A percentile compares a stretch with the other conserved stretches of the same genome.
These are phyloP conservation scores for Durusdinium trenchii DNA, from an alignment of 73 alveolate genomes.

Conservation along the genomic window DNA sequence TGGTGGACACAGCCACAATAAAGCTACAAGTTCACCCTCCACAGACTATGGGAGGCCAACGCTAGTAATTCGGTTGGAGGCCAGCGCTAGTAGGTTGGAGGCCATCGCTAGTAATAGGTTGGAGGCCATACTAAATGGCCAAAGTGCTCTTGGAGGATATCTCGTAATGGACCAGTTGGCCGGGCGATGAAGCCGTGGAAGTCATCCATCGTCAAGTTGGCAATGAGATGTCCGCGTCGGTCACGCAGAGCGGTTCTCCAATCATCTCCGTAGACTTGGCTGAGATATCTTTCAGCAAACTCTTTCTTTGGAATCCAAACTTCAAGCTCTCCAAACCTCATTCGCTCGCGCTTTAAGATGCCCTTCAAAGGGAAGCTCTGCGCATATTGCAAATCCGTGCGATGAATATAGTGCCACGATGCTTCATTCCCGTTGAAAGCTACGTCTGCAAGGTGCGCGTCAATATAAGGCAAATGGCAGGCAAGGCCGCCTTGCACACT, in stretches of 20 bases:
- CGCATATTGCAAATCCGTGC: constrained; percentile 73
- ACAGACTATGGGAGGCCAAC: neutral
- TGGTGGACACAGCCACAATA: too few relatives aligned
- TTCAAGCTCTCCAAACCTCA: neutral
- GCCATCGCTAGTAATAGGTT: neutral
- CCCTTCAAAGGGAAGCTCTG: constrained; percentile 56
- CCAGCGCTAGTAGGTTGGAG: neutral
- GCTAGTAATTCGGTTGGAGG: neutral
- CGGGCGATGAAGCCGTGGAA: constrained; percentile 30
- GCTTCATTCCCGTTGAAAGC: neutral
- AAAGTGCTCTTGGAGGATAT: constrained; percentile 25
- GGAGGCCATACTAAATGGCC: neutral
- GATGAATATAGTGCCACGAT: constrained; percentile 73
- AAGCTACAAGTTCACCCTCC: too few relatives aligned
- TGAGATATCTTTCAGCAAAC: constrained; percentile 8
- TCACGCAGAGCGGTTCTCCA: constrained; percentile 49
- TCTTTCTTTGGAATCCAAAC: constrained; percentile 15
- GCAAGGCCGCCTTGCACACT: constrained; percentile 72
- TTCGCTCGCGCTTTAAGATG: constrained; percentile 22
- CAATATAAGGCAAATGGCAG: constrained; percentile 54
- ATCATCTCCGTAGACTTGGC: constrained; percentile 32
- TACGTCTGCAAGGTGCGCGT: constrained; percentile 65
- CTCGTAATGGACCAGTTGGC: constrained; percentile 72
- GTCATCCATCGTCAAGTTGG: neutral
- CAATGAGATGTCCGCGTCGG: constrained; percentile 7